A percentile compares a stretch with the other conserved stretches of the same genome.
Evolutionary conservation across 345 rosid species (phyloP).

Genomic region (Salix exigua): DNA sequence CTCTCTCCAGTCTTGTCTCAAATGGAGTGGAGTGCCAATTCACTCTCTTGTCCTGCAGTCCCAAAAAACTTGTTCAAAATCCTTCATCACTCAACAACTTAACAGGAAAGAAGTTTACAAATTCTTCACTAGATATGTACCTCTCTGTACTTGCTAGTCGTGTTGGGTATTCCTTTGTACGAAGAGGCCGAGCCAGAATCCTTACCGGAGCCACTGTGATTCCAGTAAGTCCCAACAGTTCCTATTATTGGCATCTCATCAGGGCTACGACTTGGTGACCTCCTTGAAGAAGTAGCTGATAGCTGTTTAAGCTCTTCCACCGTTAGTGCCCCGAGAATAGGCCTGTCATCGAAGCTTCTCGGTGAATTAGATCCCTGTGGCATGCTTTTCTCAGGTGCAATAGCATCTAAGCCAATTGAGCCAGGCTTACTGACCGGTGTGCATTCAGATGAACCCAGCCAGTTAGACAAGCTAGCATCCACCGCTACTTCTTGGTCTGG

Average conservation of each 20-base stretch:
- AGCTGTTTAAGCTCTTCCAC: constrained; percentile 76
- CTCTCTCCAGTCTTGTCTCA: constrained; percentile 90
- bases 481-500: constrained; percentile 45
- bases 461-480: constrained; percentile 90
- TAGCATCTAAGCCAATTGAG: constrained; percentile 18
- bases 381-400: constrained; percentile 40
- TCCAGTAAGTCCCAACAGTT: constrained; percentile 84
- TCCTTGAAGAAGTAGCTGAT: constrained; percentile 68
- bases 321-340: constrained; percentile 82
- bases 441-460: constrained; percentile 66
- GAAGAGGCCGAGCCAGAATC: constrained; percentile 48
- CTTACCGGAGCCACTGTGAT: constrained; percentile 31
- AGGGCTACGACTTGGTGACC: constrained; percentile 74
- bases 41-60: constrained; percentile 81
- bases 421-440: constrained; percentile 42
- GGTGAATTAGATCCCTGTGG: constrained; percentile 45
- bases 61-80: constrained; percentile 17
- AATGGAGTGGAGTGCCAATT: constrained; percentile 93
- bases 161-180: constrained; percentile 83
- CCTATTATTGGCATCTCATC: constrained; percentile 84
- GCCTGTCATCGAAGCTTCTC: constrained; percentile 67
- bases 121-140: constrained; percentile 34
- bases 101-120: background rate
- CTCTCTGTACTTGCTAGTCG: constrained; percentile 93
- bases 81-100: background rate